These are phyloP conservation scores for Ophiostoma quercus DNA, from an alignment of 2,329 filamentous ascomycete species.

Conservation along the genomic window DNA sequence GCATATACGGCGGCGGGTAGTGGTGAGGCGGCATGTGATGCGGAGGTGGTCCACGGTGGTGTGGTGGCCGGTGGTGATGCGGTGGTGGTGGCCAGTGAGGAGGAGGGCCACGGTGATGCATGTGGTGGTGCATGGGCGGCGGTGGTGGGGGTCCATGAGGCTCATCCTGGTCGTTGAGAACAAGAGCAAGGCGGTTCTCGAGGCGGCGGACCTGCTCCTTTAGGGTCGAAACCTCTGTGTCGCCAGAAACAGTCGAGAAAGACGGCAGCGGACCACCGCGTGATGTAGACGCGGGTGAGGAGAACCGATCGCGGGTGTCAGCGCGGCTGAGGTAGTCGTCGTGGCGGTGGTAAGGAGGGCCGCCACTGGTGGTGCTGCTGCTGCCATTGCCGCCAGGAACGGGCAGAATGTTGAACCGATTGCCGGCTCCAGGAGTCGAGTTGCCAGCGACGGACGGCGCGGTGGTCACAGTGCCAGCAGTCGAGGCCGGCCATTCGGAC, in stretches of 20 bases:
- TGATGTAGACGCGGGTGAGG: constrained; percentile 19
- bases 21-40: constrained; percentile 17
- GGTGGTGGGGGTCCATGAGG: constrained; percentile 11
- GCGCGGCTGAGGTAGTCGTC: constrained; percentile 18
- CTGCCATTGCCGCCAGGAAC: constrained; percentile 6
- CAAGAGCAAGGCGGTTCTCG: constrained; percentile 39
- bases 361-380: not conserved
- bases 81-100: constrained; percentile 15
- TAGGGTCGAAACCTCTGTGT: constrained; percentile 37
- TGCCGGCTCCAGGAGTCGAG: constrained; percentile 29
- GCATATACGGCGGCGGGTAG: constrained; percentile 17
- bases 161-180: constrained; percentile 26
- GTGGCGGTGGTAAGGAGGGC: constrained; percentile 15
- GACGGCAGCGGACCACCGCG: constrained; percentile 16
- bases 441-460: constrained; percentile 50
- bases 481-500: constrained; percentile 25
- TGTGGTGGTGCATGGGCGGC: constrained; percentile 12
- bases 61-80: constrained; percentile 3
- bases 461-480: constrained; percentile 37
- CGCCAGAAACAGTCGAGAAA: constrained; percentile 20
- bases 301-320: constrained; percentile 13
- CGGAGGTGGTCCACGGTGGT: constrained; percentile 6
- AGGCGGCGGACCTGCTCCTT: constrained; percentile 40
- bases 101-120: constrained; percentile 8
- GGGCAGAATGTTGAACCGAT: constrained; percentile 14